phyloP scores from a whole-genome alignment of 2,329 filamentous ascomycete species.

The Hypoxylon rubiginosum region DNA sequence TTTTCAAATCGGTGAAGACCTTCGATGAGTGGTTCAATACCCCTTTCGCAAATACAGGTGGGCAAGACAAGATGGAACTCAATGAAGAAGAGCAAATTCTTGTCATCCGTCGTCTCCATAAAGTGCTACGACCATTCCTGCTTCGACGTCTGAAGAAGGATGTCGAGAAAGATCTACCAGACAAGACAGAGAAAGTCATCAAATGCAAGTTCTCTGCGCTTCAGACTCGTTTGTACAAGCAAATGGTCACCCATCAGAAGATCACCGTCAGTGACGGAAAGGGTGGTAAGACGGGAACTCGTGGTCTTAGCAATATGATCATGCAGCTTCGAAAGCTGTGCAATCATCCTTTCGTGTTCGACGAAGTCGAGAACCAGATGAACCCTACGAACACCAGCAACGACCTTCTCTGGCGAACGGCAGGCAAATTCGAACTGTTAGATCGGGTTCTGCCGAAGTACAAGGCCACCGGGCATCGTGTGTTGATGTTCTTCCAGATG shows the following conservation, averaged over 20 bases:
- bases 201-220: conserved; percentile 98
- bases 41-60: conserved; percentile 96
- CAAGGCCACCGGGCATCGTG: conserved; percentile 88
- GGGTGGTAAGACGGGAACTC: conserved; percentile 92
- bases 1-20: conserved; percentile 98
- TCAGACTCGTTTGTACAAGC: conserved; percentile 94
- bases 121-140: conserved; percentile 96
- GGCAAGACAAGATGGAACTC: conserved; percentile 98
- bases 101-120: conserved; percentile 97
- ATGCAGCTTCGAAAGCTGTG: conserved; percentile 99
- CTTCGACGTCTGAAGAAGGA: conserved; percentile 99
- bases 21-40: conserved; percentile 99
- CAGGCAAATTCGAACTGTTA: conserved; percentile 96
- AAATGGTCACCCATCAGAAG: conserved; percentile 95
- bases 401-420: conserved; percentile 93
- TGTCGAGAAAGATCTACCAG: conserved; percentile 97
- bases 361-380: conserved; percentile 98
- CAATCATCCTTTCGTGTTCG: conserved; percentile 99
- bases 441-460: conserved; percentile 96
- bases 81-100: conserved; percentile 99
- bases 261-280: conserved; percentile 95
- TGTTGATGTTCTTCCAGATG: conserved; percentile 99
- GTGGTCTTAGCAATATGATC: conserved; percentile 98
- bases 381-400: conserved; percentile 91
- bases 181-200: conserved; percentile 99